Evolutionary conservation across 2,329 filamentous ascomycete species (phyloP).

Genomic region (Pseudogymnoascus sp.): DNA sequence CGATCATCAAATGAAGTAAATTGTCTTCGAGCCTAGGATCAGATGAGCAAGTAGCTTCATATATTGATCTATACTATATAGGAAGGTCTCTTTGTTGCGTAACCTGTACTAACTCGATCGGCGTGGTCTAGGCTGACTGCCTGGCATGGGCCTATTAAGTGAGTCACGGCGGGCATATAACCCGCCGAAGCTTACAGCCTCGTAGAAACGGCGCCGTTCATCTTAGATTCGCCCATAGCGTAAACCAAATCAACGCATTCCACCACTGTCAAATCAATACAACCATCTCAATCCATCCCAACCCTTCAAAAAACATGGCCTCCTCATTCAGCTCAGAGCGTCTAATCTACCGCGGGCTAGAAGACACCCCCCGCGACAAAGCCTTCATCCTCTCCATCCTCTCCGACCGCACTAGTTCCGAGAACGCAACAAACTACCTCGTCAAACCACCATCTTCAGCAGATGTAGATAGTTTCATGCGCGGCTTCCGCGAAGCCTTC

Average conservation of each 20-base stretch:
- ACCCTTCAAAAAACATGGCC: not conserved
- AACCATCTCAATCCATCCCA: not conserved
- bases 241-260: not conserved
- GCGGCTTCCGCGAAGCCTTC: constrained; percentile 21
- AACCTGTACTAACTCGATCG: not conserved
- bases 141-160: not conserved
- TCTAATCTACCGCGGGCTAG: constrained; percentile 35
- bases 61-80: not conserved
- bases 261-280: not conserved
- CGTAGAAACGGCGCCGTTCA: not conserved
- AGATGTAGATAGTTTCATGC: not conserved
- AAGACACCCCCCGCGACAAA: constrained; percentile 31
- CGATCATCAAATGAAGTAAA: not conserved
- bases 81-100: too few relatives aligned
- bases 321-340: constrained; percentile 32
- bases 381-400: constrained; percentile 30
- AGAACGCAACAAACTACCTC: constrained; percentile 27
- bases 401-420: constrained; percentile 27
- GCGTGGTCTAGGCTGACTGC: not conserved
- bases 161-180: not conserved
- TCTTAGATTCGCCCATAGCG: not conserved
- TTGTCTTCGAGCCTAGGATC: not conserved
- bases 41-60: not conserved
- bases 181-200: not conserved
- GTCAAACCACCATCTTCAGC: constrained; percentile 28